Conservation (phyloP, 2,329 filamentous ascomycete genomes). For the Aspergillus sp. region DNA sequence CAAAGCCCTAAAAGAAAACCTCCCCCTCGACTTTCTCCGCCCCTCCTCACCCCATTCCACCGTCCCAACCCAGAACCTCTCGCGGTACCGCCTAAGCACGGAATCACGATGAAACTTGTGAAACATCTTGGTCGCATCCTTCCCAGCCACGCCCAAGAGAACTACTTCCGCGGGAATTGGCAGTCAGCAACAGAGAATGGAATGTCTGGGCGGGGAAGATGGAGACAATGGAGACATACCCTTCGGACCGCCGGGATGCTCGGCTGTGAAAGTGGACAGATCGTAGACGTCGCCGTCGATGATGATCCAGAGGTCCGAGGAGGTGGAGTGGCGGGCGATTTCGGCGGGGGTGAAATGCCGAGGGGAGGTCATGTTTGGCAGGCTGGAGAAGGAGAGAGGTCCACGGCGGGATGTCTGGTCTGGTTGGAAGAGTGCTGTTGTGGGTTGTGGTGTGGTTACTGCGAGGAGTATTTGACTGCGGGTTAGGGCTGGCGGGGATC, state of each 20-base stretch:
- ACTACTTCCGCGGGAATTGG: slow-evolving; percentile 1
- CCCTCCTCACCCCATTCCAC: too few relatives aligned
- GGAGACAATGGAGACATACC: slow-evolving; percentile 1
- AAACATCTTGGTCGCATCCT: slow-evolving; percentile 3
- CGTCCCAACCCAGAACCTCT: slow-evolving; percentile 3
- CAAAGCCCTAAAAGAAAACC: background rate
- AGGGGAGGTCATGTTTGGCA: background rate
- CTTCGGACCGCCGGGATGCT: slow-evolving; percentile 11
- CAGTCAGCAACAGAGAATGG: background rate
- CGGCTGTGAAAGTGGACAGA: slow-evolving; percentile 11
- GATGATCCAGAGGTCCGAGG: slow-evolving; percentile 11
- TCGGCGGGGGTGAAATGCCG: background rate
- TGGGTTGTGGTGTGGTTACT: too few relatives aligned
- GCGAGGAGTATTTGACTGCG: too few relatives aligned
- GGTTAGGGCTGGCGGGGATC: too few relatives aligned
- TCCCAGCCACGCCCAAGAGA: slow-evolving; percentile 2
- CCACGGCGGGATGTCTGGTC: background rate
- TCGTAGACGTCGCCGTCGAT: slow-evolving; percentile 13
- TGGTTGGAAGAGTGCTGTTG: too few relatives aligned
- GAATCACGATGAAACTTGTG: slow-evolving; percentile 2
- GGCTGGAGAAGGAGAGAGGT: too few relatives aligned
- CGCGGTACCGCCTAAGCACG: slow-evolving; percentile 2
- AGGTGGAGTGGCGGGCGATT: slow-evolving; percentile 4
- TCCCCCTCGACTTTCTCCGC: too few relatives aligned
- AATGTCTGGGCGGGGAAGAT: background rate